phyloP scores from a whole-genome alignment of 805 yeast species.

The Ogataea pini region DNA sequence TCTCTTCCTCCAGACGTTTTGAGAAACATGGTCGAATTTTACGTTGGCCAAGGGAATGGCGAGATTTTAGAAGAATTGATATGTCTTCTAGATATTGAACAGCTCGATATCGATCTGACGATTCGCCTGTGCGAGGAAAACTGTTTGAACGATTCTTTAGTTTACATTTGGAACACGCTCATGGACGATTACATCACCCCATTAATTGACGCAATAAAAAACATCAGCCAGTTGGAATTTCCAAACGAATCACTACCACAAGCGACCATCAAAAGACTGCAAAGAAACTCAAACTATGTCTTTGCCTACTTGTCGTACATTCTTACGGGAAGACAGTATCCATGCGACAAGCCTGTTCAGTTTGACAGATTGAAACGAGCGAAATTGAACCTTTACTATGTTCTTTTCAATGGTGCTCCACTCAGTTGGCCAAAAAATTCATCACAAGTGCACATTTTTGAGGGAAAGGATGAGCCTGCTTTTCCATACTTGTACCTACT shows the following conservation, averaged over 20 bases:
- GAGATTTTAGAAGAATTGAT: constrained; percentile 64
- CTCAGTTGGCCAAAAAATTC: constrained; percentile 47
- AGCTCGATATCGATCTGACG: constrained; percentile 78
- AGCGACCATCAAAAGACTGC: constrained; percentile 15
- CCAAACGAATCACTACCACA: background rate
- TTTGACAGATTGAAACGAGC: constrained; percentile 39
- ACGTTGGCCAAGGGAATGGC: constrained; percentile 42
- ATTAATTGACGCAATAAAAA: constrained; percentile 55
- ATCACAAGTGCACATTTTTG: constrained; percentile 36
- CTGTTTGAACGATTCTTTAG: constrained; percentile 59
- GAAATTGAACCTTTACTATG: constrained; percentile 52
- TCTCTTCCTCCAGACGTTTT: constrained; percentile 64
- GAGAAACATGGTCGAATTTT: constrained; percentile 58
- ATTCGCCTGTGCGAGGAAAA: constrained; percentile 59
- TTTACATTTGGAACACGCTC: constrained; percentile 71
- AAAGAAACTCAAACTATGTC: constrained; percentile 35
- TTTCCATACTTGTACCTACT: constrained; percentile 72
- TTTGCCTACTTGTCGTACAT: constrained; percentile 67
- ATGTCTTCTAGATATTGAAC: constrained; percentile 64
- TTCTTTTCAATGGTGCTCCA: constrained; percentile 59
- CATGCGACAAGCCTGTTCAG: constrained; percentile 57
- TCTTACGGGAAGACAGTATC: constrained; percentile 79
- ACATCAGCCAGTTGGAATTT: constrained; percentile 25
- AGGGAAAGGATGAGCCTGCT: constrained; percentile 43
- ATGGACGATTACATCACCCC: constrained; percentile 75